These are phyloP conservation scores for Thelephora ganbajun DNA, from an alignment of 768 basidiomycete species.

Conservation along the genomic window DNA sequence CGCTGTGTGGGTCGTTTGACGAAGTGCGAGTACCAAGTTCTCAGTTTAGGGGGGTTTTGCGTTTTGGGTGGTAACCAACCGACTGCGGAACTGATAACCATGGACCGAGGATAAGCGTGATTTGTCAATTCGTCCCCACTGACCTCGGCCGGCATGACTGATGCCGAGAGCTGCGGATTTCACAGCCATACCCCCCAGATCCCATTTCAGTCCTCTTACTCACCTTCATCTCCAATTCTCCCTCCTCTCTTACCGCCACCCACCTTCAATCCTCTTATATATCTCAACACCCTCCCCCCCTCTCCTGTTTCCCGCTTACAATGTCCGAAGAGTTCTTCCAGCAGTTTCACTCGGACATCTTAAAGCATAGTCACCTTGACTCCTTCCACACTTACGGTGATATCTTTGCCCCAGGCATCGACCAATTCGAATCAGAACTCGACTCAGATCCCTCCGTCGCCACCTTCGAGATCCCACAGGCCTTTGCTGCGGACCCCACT, in stretches of 20 bases:
- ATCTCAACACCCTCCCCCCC: background rate
- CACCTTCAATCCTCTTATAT: background rate
- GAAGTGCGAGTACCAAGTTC: too few species aligned
- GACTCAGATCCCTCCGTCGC: conserved; percentile 56
- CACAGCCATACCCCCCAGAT: too few species aligned
- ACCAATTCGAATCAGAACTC: conserved; percentile 75
- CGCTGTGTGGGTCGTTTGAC: too few species aligned
- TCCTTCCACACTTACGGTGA: conserved; percentile 57
- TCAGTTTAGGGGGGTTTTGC: too few species aligned
- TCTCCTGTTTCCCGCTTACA: background rate
- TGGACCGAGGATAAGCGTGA: too few species aligned
- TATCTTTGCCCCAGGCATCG: conserved; percentile 64
- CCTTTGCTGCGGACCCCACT: conserved; percentile 37
- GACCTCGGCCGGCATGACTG: too few species aligned
- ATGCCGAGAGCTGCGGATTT: too few species aligned
- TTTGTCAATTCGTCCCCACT: too few species aligned
- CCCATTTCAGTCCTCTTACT: too few species aligned
- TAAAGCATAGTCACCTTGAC: conserved; percentile 25
- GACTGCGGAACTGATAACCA: too few species aligned
- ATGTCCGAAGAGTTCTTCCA: background rate
- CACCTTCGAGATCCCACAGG: conserved; percentile 37
- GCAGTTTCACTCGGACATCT: background rate
- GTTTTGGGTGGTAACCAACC: too few species aligned
- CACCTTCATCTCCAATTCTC: background rate
- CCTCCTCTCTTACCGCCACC: background rate